phyloP scores from a whole-genome alignment of 2,329 filamentous ascomycete species.

The Paraphoma chrysanthemicola region DNA sequence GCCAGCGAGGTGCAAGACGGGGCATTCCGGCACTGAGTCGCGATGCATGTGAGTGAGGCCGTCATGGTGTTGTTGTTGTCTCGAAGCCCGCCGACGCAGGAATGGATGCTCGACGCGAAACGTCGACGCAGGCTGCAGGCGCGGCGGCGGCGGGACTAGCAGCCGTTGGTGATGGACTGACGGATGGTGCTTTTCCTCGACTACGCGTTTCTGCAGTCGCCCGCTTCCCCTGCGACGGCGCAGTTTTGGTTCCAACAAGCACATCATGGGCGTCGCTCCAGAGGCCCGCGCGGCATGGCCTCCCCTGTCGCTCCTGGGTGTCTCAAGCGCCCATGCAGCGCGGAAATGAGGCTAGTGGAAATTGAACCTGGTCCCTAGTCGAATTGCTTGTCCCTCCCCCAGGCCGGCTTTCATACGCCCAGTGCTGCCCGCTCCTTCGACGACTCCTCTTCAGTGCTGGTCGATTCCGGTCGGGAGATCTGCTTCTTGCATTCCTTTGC shows the following conservation, averaged over 20 bases:
- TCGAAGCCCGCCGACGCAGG: neutral
- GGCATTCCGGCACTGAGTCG: conserved; percentile 14
- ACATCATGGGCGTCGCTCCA: conserved; percentile 6
- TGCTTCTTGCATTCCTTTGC: conserved; percentile 26
- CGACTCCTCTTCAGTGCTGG: conserved; percentile 17
- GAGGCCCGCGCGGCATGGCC: conserved; percentile 18
- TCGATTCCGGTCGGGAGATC: conserved; percentile 24
- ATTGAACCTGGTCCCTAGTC: conserved; percentile 23
- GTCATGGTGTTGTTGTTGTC: conserved; percentile 7
- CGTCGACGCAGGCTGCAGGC: conserved; percentile 10
- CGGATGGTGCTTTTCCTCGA: conserved; percentile 3
- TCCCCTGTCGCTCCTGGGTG: conserved; percentile 1
- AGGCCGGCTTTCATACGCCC: conserved; percentile 17
- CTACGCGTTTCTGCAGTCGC: conserved; percentile 1
- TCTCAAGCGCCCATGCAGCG: conserved; percentile 26
- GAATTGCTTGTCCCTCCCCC: conserved; percentile 24
- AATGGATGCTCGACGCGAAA: conserved; percentile 11
- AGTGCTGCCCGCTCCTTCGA: conserved; percentile 20
- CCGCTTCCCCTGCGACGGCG: conserved; percentile 24
- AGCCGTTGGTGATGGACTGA: conserved; percentile 9
- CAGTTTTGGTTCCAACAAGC: conserved; percentile 17
- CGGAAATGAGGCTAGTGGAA: conserved; percentile 36
- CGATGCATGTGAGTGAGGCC: conserved; percentile 7
- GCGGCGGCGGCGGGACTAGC: conserved; percentile 13
- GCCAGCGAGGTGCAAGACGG: conserved; percentile 9